These are phyloP conservation scores for Infundibulicybe gibba DNA, from an alignment of 768 basidiomycete genomes.

Conservation along the genomic window DNA sequence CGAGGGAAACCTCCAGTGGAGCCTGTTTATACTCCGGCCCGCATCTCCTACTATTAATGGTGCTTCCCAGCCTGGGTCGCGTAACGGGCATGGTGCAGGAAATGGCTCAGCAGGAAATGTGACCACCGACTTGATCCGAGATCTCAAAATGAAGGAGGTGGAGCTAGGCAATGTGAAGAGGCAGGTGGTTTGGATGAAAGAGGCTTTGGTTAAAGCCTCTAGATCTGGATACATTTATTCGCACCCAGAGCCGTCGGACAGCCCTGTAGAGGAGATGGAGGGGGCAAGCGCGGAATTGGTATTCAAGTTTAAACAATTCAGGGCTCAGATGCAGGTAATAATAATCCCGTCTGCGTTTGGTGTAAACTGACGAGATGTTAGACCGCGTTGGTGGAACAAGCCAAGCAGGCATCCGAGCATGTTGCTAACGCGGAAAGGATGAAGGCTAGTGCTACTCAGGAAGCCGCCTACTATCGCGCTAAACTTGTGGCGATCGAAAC, in stretches of 20 bases:
- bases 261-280: constrained; percentile 34
- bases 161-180: constrained; percentile 76
- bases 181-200: constrained; percentile 84
- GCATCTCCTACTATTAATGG: constrained; percentile 48
- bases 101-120: constrained; percentile 64
- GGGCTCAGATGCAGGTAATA: constrained; percentile 81
- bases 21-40: constrained; percentile 47
- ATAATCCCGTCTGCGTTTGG: not conserved
- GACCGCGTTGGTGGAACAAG: constrained; percentile 75
- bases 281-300: constrained; percentile 65
- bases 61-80: constrained; percentile 38
- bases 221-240: constrained; percentile 74
- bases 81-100: constrained; percentile 31
- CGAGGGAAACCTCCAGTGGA: constrained; percentile 55
- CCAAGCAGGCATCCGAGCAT: constrained; percentile 70
- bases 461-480: constrained; percentile 93
- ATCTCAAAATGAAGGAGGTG: constrained; percentile 77
- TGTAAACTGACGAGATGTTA: constrained; percentile 19
- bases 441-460: constrained; percentile 79
- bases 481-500: constrained; percentile 88
- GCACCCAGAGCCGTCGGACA: constrained; percentile 45
- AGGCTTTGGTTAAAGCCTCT: constrained; percentile 70
- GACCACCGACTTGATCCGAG: constrained; percentile 71
- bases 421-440: constrained; percentile 77
- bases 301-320: constrained; percentile 83